Evolutionary conservation across 345 rosid genomes (phyloP), one percentile per base, ranked within the genome.

Genomic region (Corymbia maculata): DNA sequence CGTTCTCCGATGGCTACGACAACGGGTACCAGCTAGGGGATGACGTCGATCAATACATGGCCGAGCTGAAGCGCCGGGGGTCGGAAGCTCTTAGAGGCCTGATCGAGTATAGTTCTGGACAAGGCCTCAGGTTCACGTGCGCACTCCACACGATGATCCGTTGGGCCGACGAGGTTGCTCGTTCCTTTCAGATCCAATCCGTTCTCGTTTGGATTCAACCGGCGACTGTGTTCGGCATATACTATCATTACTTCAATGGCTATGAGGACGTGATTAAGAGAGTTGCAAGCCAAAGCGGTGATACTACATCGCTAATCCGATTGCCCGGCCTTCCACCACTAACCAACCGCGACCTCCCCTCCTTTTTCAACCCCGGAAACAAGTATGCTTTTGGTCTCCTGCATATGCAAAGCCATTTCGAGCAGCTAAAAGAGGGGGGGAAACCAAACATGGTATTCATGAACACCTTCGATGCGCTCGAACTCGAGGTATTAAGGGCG

Each of bases 181-280:
- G 93, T 87, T 92, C 85, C 13, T 87, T 92, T 55, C 53, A 88
- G 57, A 89, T 94, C 42, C 95, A 93, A 0, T 61, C 92, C 0
- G 88, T 93, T 1, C 88, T 91, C 7, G 91, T 95, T 17, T 97
- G 99, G 96, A 90, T 87, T 19, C 98, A 97, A 28, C 95, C 98
- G 0, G 96, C 99, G 2, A 92, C 93, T 2, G 95, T 95, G 6
- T 89, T 97, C 2, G 93, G 90, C 86, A 87, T 95, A 52, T 95
- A 95, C 86, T 92, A 95, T 88, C 92, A 93, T 89, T 91, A 92
- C 93, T 93, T 96, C 85, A 86, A 92, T 51, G 93, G 94, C 8
- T 92, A 92, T 8, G 87, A 15, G 4, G 92, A 93, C 44, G 64
- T 44, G 19, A 91, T 95, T 51, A 51, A 32, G 7, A 50, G 6